Evolutionary conservation across 306 rosid species (phyloP), one percentile per base, ranked within the genome.

Genomic region (Pterocarpus macrocarpus): DNA sequence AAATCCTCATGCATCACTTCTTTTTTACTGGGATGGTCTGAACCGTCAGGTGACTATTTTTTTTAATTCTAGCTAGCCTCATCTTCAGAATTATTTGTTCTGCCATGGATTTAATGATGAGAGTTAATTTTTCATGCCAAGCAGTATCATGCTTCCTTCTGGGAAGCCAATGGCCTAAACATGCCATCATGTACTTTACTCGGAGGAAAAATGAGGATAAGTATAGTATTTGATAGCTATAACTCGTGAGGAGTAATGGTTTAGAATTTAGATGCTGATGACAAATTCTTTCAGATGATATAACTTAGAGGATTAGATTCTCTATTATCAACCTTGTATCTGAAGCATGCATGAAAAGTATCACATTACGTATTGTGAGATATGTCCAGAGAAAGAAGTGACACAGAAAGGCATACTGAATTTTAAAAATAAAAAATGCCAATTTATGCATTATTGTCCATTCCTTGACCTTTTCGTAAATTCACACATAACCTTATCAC

Each of bases 1-100:
- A 87, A 95, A 93, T 90, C 90, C 99, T 41, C 88, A 76, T 62
- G 99, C 98, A 55, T 81, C 98, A 12, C 90, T 96, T 86, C 94
- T 93, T 78, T 96, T 96, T 90, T 88, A 80, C 55, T 96, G 99
- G 99, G 97, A 90, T 45, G 91, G 91, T 75, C 87, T 90, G 83
- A 93, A 93, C 77, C 89, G 97, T 59, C 94, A 92, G 94, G 98
- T 89, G 82, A 86, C 39, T 68, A 47, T 35, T 69, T 55, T 67
- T 73, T 70, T 49, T 22, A 62, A 15, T 75, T 65, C 72, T 79
- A 47, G 65, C 69, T 71, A 44, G 85, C 72, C 64, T 22, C 44
- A 44, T 74, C 80, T 75, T 71, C 64, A 68, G 34, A 77, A 69
- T 81, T 36, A 69, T 66, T 69, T 70, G 69, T 71, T 78, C 57